A percentile compares a stretch with the other conserved stretches of the same genome.
phyloP scores from a whole-genome alignment of 78 protist species.

The Bodo saltans region DNA sequence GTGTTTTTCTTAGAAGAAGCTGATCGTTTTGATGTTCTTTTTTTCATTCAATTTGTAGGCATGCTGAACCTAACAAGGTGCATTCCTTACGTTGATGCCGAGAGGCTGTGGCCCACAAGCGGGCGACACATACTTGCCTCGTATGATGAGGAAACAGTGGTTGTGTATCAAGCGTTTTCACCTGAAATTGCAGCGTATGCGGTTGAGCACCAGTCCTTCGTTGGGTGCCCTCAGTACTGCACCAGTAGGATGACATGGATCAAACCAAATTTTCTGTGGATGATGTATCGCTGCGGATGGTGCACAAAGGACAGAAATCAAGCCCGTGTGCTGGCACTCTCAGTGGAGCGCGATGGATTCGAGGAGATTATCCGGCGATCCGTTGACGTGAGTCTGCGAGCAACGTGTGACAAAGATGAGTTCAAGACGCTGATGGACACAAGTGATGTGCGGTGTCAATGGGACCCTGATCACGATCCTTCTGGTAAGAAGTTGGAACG shows the following conservation, averaged over 20 bases:
- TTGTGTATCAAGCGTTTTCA: conserved; percentile 51
- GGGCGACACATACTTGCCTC: conserved; percentile 33
- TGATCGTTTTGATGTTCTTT: no score
- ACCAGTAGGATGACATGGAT: conserved; percentile 59
- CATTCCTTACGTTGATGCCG: no score
- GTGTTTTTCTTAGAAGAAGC: no score
- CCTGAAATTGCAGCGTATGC: conserved; percentile 45
- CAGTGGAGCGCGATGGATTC: conserved; percentile 1
- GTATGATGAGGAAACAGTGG: conserved; percentile 31
- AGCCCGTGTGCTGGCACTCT: conserved; percentile 33
- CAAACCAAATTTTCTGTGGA: conserved; percentile 55
- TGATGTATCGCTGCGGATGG: conserved; percentile 52
- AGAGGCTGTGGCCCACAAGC: not conserved
- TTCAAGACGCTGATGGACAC: not conserved
- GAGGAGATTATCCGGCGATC: conserved; percentile 28
- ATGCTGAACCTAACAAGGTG: no score
- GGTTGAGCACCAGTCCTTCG: conserved; percentile 22
- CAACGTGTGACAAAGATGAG: not conserved
- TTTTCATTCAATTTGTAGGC: no score
- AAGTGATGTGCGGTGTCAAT: conserved; percentile 30
- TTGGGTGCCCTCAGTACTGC: conserved; percentile 25
- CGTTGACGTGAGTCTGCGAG: not conserved
- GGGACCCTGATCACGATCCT: conserved; percentile 55
- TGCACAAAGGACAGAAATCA: conserved; percentile 42
- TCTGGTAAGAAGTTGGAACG: not conserved